Conservation (phyloP, 805 yeast species). For the Starmerella floricola region DNA sequence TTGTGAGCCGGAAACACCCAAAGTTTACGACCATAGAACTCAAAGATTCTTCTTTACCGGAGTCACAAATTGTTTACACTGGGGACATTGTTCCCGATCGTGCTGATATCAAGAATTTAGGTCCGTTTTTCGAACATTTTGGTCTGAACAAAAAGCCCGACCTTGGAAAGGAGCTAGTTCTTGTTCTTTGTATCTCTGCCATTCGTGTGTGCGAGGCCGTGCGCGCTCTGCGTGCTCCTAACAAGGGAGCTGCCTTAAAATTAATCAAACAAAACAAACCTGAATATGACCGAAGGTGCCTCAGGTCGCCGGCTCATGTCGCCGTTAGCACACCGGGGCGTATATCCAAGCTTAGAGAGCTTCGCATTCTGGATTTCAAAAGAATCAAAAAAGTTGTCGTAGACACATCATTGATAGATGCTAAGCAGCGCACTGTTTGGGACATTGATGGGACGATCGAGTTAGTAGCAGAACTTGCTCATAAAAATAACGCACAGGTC, state of each 20-base stretch:
- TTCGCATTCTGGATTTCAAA: conserved; percentile 33
- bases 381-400: conserved; percentile 45
- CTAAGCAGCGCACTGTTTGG: conserved; percentile 49
- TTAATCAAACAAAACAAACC: conserved; percentile 64
- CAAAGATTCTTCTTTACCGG: conserved; percentile 48
- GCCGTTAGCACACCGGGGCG: conserved; percentile 58
- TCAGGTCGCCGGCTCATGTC: conserved; percentile 32
- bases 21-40: conserved; percentile 56
- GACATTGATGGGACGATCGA: conserved; percentile 33
- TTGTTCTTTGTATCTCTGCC: conserved; percentile 61
- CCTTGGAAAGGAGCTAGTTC: conserved; percentile 31
- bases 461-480: conserved; percentile 17
- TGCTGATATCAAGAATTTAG: conserved; percentile 39
- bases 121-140: conserved; percentile 40
- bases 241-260: conserved; percentile 46
- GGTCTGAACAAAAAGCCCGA: conserved; percentile 24
- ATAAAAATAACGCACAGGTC: conserved; percentile 36
- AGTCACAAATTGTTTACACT: conserved; percentile 49
- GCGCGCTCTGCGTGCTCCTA: conserved; percentile 41
- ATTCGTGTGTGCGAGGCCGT: conserved; percentile 77
- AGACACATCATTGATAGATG: conserved; percentile 51
- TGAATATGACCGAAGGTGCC: conserved; percentile 46
- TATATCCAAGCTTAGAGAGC: conserved; percentile 36
- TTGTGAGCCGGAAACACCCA: conserved; percentile 42
- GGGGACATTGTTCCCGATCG: conserved; percentile 43